These are phyloP conservation scores for Cutaneotrichosporon sp. DNA, from an alignment of 1,284 basidiomycete genomes.

Conservation along the genomic window DNA sequence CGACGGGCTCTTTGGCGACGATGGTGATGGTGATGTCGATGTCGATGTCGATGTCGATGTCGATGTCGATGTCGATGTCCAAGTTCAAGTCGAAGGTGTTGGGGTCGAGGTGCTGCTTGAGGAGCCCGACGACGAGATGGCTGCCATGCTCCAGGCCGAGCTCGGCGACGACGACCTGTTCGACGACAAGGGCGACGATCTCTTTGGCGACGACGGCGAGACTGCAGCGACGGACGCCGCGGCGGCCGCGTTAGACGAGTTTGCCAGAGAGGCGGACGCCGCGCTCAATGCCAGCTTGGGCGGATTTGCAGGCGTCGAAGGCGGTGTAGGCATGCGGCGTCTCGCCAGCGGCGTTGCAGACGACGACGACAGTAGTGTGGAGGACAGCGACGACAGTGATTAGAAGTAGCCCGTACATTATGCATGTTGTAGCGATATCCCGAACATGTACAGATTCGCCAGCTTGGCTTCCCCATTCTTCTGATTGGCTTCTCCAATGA, in stretches of 20 bases:
- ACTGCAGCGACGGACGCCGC: constrained; percentile 23
- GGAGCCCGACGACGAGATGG: constrained; percentile 43
- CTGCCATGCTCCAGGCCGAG: constrained; percentile 37
- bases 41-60: constrained; percentile 20
- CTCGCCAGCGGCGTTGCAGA: constrained; percentile 32
- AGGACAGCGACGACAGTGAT: constrained; percentile 40
- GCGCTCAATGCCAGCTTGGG: constrained; percentile 7
- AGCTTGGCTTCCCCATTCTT: not conserved
- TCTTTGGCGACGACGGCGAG: constrained; percentile 3
- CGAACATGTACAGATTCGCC: not conserved
- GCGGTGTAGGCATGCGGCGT: constrained; percentile 42
- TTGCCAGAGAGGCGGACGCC: constrained; percentile 14
- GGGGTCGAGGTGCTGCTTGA: constrained; percentile 25
- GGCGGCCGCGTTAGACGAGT: constrained; percentile 28
- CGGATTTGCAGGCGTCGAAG: constrained; percentile 29
- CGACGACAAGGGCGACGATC: not conserved
- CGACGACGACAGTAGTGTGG: constrained; percentile 29
- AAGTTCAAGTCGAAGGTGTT: constrained; percentile 15
- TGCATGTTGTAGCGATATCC: constrained; percentile 9
- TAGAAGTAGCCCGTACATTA: constrained; percentile 5
- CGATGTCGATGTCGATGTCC: constrained; percentile 23
- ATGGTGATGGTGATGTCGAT: constrained; percentile 25
- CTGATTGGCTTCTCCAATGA: not conserved
- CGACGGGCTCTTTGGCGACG: constrained; percentile 26
- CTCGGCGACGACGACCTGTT: constrained; percentile 49